Percentiles rank a stretch among this genome's conserved stretches.
Conservation (phyloP, 495 filamentous ascomycete genomes). For the Neurospora tetrasperma region DNA sequence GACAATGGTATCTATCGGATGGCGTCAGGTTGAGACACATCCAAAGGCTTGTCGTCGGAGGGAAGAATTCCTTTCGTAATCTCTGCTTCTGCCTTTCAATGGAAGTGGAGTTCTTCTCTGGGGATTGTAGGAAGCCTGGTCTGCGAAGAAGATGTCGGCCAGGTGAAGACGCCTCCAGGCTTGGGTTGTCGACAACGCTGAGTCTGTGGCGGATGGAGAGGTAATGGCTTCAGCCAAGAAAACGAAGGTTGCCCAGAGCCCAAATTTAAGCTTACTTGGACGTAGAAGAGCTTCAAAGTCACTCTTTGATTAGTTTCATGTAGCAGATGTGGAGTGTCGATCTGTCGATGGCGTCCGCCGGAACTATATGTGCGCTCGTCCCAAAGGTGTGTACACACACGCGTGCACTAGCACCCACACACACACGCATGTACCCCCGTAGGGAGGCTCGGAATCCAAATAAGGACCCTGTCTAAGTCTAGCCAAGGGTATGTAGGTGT, state of each 20-base stretch:
- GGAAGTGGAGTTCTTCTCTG: background rate
- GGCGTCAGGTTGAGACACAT: background rate
- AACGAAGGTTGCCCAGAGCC: background rate
- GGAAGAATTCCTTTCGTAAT: background rate
- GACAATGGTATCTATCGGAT: background rate
- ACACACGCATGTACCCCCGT: background rate
- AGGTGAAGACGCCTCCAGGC: background rate
- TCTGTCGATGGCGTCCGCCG: slow-evolving; percentile 11
- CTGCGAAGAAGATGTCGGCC: background rate
- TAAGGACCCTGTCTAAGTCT: background rate
- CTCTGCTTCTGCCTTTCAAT: background rate
- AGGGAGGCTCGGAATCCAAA: background rate
- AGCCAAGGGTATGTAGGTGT: background rate
- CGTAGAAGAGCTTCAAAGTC: background rate
- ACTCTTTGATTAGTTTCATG: background rate
- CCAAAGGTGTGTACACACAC: background rate
- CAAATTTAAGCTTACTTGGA: background rate
- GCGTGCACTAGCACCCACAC: background rate
- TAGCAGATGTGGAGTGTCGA: slow-evolving; percentile 19
- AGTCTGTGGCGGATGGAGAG: background rate
- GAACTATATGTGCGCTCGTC: slow-evolving; percentile 9
- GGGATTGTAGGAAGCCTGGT: background rate
- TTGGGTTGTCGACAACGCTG: background rate
- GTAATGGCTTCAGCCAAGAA: background rate
- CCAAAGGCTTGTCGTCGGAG: background rate